These are phyloP conservation scores for Aspergillus arachidicola DNA, from an alignment of 2,329 filamentous ascomycete genomes.

Conservation along the genomic window DNA sequence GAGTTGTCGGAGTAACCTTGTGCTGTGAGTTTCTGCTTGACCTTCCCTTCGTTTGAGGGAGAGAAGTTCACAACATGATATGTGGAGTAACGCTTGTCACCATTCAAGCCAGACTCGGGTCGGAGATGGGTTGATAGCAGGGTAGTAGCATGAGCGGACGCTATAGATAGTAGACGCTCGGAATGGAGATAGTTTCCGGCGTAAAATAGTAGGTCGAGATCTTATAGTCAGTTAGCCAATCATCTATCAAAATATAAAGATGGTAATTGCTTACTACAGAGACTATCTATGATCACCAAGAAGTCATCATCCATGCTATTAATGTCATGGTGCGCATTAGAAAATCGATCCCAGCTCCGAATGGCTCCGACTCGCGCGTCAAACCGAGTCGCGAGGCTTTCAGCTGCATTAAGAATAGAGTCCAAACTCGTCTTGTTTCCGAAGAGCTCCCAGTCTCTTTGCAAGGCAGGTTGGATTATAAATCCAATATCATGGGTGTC, in stretches of 20 bases:
- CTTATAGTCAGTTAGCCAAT: slow-evolving; percentile 7
- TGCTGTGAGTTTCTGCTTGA: slow-evolving; percentile 23
- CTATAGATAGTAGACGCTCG: slow-evolving; percentile 34
- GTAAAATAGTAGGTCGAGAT: slow-evolving; percentile 44
- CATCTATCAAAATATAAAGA: no score
- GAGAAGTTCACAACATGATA: slow-evolving; percentile 25
- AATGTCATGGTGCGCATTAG: slow-evolving; percentile 22
- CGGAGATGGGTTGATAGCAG: slow-evolving; percentile 40
- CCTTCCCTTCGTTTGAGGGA: slow-evolving; percentile 14
- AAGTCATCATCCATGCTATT: slow-evolving; percentile 41
- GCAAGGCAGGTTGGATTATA: slow-evolving; percentile 53
- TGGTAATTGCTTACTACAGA: slow-evolving; percentile 22
- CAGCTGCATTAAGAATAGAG: slow-evolving; percentile 16
- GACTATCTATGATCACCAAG: slow-evolving; percentile 48
- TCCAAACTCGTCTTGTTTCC: slow-evolving; percentile 17
- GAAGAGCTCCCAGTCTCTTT: slow-evolving; percentile 52
- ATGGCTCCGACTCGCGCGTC: slow-evolving; percentile 43
- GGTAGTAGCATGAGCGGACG: slow-evolving; percentile 42
- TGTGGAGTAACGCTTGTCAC: slow-evolving; percentile 16
- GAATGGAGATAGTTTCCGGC: slow-evolving; percentile 32
- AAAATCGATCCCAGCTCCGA: slow-evolving; percentile 33
- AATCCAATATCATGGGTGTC: slow-evolving; percentile 60
- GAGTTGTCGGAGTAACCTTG: slow-evolving; percentile 26
- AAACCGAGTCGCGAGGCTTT: slow-evolving; percentile 36
- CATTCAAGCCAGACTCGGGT: slow-evolving; percentile 3